Evolutionary conservation across 2,329 filamentous ascomycete genomes (phyloP), one percentile per base, ranked within the genome.

Genomic region (Talaromyces sp.): DNA sequence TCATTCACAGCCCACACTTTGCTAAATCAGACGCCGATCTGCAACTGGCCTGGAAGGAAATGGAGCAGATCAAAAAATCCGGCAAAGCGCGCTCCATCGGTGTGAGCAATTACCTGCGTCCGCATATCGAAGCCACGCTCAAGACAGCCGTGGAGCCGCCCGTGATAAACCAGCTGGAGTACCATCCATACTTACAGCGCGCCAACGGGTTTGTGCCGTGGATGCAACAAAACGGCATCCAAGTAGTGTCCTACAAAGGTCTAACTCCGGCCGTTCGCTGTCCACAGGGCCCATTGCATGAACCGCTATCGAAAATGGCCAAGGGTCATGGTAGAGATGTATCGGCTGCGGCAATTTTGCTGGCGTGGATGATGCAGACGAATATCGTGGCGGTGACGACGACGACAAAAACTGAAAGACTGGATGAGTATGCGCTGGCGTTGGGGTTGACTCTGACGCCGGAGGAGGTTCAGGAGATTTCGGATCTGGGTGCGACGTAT

Each of bases 1-100:
- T 18, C 30, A 40, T 60, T 27, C 58, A 60, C 56, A 81, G 78
- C 86, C 87, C 72, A 73, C 87, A 59, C 85, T 86, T 77, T 84
- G 87, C 72, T 81, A 87, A 73, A 80, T 33, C 78, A 88, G 63
- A 90, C 87, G 23, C 82, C 87, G 70, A 87, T 89, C 31, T 57
- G 7, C n/a, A 31, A 7, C 7, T 1, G 10, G 83, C 81, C 4
- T 84, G 79, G 70, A 80, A 77, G 65, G 81, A 81, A 4, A 78
- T 81, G 76, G 79, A 81, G 63, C 73, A 75, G 51, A 65, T 76
- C 5, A 62, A 78, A 31, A 61, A 69, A 5, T 73, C 68, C 16
- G 78, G 76, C n/a, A 80, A 83, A 64, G 73, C 74, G 52, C 79
- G 74, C 61, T 81, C 81, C 0, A 83, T 84, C 63, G 82, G 82